Conservation (phyloP, 352 stramenopile genomes). For the Pythium insidiosum region DNA sequence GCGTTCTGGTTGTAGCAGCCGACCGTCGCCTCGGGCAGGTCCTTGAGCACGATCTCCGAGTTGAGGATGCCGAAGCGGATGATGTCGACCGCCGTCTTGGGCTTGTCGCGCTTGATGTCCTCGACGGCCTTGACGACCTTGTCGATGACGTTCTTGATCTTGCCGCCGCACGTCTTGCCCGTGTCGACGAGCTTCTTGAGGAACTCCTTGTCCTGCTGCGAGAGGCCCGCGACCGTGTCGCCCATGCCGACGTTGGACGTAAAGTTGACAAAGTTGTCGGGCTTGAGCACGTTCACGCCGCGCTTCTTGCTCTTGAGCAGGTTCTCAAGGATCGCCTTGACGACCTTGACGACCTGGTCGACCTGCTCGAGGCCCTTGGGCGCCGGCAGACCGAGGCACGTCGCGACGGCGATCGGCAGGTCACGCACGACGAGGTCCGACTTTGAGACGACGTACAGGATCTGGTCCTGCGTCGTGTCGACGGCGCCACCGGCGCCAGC, state of each 20-base stretch:
- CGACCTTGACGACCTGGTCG: conserved; percentile 27
- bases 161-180: conserved; percentile 25
- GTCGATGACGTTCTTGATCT: conserved; percentile 38
- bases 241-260: background rate
- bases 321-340: conserved; percentile 21
- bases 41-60: conserved; percentile 30
- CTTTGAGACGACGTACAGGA: conserved; percentile 45
- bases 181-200: conserved; percentile 30
- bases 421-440: conserved; percentile 47
- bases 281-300: conserved; percentile 8
- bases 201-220: conserved; percentile 14
- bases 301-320: conserved; percentile 21
- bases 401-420: conserved; percentile 36
- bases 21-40: conserved; percentile 34
- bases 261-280: conserved; percentile 9
- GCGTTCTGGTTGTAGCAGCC: conserved; percentile 22
- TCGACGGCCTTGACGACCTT: conserved; percentile 33
- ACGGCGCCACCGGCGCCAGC: background rate
- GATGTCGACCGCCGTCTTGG: conserved; percentile 20
- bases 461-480: conserved; percentile 37
- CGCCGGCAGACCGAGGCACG: conserved; percentile 25
- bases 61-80: conserved; percentile 33
- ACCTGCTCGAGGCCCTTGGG: conserved; percentile 20
- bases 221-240: conserved; percentile 8
- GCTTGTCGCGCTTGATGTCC: conserved; percentile 21